Conservation (phyloP, 257 asterid species). For the Capsicum baccatum region DNA sequence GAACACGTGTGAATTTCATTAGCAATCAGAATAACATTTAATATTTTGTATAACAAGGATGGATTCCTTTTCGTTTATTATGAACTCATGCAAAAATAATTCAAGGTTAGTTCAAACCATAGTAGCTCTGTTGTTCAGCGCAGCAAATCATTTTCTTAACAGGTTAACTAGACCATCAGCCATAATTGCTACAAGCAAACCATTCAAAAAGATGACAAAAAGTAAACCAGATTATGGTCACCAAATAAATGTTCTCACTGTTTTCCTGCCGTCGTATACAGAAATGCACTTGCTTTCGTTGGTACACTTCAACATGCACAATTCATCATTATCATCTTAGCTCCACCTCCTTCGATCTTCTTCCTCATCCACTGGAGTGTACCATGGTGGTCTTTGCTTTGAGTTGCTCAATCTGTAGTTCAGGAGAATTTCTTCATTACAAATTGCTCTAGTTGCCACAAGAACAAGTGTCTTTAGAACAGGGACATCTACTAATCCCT, state of each 20-base stretch:
- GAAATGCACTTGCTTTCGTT: not conserved
- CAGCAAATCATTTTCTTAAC: conserved; percentile 17
- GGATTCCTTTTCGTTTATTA: not conserved
- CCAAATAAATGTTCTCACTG: conserved; percentile 11
- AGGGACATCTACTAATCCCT: conserved; percentile 47
- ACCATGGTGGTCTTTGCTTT: conserved; percentile 88
- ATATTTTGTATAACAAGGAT: not conserved
- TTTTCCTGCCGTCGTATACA: not conserved
- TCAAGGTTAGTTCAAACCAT: not conserved
- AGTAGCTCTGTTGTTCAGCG: not conserved
- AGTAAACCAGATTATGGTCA: not conserved
- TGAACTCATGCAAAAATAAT: not conserved
- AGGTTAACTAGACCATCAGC: not conserved
- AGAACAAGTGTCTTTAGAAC: conserved; percentile 70
- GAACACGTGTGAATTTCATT: not conserved
- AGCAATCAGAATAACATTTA: conserved; percentile 7
- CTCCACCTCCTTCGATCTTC: conserved; percentile 97
- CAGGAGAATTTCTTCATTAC: conserved; percentile 77
- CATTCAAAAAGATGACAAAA: not conserved
- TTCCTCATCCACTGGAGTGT: conserved; percentile 85
- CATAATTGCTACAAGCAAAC: conserved; percentile 6
- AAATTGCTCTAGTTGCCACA: conserved; percentile 70
- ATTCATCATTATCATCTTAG: conserved; percentile 32
- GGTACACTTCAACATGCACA: conserved; percentile 15
- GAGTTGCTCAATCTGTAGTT: conserved; percentile 91